These are phyloP conservation scores for Neurospora sp. DNA, from an alignment of 495 filamentous ascomycete species.

Conservation along the genomic window DNA sequence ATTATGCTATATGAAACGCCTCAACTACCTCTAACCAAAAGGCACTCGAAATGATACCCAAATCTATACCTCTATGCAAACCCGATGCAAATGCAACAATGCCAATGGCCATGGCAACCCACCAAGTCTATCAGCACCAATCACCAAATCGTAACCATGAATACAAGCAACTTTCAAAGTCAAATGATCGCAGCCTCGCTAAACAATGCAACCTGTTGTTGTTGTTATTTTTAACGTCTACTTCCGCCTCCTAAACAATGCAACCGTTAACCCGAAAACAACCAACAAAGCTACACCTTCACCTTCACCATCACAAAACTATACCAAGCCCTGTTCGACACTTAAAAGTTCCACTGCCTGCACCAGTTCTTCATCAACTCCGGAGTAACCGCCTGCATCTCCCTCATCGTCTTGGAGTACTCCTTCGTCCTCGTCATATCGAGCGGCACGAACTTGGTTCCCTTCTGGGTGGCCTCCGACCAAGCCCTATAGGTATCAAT, in stretches of 20 bases:
- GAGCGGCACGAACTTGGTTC: conserved; percentile 18
- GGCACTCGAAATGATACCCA: no score
- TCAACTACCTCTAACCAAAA: no score
- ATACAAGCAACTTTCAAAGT: no score
- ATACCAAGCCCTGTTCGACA: background rate
- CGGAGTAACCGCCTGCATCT: conserved; percentile 25
- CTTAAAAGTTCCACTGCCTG: conserved; percentile 34
- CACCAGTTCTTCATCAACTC: conserved; percentile 42
- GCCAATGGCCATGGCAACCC: no score
- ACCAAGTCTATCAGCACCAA: no score
- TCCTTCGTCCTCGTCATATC: conserved; percentile 19
- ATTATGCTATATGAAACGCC: no score
- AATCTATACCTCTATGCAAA: no score
- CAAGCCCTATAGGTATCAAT: conserved; percentile 31
- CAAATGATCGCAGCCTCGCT: no score
- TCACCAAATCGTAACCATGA: no score
- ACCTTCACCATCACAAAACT: background rate
- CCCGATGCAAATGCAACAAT: no score
- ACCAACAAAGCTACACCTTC: background rate
- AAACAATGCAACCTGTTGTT: no score
- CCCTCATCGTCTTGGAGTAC: conserved; percentile 27
- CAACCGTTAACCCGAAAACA: background rate
- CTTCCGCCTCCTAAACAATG: background rate
- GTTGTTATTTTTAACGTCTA: no score
- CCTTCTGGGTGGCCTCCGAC: conserved; percentile 9